Conservation (phyloP, 768 basidiomycete genomes). For the Gloeopeniophorella convolvens region DNA sequence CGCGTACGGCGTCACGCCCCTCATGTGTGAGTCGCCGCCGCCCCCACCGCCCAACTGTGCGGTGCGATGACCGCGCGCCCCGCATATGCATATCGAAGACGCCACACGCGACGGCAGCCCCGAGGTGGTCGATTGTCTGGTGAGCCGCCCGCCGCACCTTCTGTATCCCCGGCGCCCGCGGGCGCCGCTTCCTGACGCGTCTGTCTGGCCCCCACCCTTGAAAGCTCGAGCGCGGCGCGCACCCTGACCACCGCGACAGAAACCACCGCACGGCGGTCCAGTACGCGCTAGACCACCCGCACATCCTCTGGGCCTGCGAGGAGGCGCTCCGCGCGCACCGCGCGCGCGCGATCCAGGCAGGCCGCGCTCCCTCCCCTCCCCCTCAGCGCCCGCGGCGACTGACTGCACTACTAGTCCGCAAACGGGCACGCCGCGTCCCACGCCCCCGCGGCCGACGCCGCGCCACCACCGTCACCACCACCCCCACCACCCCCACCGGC, state of each 20-base stretch:
- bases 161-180: no score
- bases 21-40: constrained; percentile 64
- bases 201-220: background rate
- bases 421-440: constrained; percentile 39
- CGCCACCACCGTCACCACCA: background rate
- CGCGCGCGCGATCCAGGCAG: constrained; percentile 53
- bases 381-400: background rate
- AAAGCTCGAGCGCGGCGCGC: constrained; percentile 62
- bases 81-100: no score
- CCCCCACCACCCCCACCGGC: constrained; percentile 6
- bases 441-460: constrained; percentile 58
- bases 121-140: constrained; percentile 61
- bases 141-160: constrained; percentile 30
- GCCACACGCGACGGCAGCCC: constrained; percentile 68
- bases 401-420: constrained; percentile 5
- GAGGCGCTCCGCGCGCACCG: constrained; percentile 53
- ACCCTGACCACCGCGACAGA: constrained; percentile 66
- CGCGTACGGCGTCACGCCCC: constrained; percentile 65
- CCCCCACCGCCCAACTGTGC: background rate
- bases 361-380: constrained; percentile 7
- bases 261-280: constrained; percentile 70
- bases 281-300: constrained; percentile 55
- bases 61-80: background rate
- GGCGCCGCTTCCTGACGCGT: no score
- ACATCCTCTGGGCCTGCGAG: constrained; percentile 67